Evolutionary conservation across 768 basidiomycete species (phyloP).

Genomic region (Boletus speciosus): DNA sequence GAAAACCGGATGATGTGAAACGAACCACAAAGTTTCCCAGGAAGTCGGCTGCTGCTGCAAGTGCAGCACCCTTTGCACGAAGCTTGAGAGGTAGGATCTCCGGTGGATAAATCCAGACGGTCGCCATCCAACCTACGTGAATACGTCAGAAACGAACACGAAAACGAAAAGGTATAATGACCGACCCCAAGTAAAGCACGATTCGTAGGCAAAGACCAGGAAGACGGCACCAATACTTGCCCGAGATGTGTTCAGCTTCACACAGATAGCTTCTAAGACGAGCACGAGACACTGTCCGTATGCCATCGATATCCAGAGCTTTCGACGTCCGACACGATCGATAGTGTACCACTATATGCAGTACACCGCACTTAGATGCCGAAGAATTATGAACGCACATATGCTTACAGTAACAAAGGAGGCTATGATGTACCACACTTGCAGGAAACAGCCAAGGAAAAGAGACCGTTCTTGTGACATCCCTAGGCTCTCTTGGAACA

Average conservation of each 20-base stretch:
- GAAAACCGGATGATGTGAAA: not conserved
- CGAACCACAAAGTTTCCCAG: not conserved
- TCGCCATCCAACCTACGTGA: not conserved
- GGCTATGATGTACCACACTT: not conserved
- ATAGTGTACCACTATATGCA: not conserved
- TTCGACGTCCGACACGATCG: not conserved
- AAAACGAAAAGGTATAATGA: not conserved
- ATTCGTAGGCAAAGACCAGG: not conserved
- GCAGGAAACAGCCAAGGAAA: not conserved
- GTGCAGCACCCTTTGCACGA: not conserved
- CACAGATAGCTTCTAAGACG: not conserved
- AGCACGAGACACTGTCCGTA: not conserved
- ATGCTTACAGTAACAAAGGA: not conserved
- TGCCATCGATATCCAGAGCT: not conserved
- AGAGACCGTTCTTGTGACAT: not conserved
- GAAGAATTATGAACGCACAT: too few species aligned
- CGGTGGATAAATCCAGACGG: not conserved
- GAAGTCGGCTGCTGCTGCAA: not conserved
- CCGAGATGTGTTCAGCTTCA: not conserved
- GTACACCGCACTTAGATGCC: not conserved
- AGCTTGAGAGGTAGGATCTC: not conserved
- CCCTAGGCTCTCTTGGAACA: not conserved
- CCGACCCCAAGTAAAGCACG: not conserved
- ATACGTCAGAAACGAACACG: not conserved
- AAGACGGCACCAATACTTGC: not conserved